Percentiles rank a stretch among this genome's conserved stretches.
Evolutionary conservation across 2,329 filamentous ascomycete genomes (phyloP).

Genomic region (Fusarium buharicum): DNA sequence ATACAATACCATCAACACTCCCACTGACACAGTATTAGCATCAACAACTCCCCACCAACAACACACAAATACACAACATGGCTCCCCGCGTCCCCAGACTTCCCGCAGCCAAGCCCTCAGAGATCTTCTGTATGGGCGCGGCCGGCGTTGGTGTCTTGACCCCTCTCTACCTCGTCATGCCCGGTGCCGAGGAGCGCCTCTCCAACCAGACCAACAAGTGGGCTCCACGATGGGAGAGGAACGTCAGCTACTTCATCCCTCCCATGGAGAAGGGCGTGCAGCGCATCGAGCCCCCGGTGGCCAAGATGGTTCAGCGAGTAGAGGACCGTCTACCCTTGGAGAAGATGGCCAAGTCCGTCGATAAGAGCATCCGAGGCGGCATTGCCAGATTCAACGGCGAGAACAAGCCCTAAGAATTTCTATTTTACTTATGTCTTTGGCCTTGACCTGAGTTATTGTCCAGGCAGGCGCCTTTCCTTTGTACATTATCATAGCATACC

Average conservation of each 20-base stretch:
- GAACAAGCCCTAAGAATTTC: slow-evolving; percentile 33
- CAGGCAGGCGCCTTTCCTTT: slow-evolving; percentile 18
- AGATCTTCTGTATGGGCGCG: slow-evolving; percentile 64
- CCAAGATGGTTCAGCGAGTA: slow-evolving; percentile 57
- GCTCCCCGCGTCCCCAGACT: slow-evolving; percentile 59
- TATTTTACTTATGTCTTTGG: neutral
- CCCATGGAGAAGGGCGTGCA: slow-evolving; percentile 60
- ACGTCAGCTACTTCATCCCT: slow-evolving; percentile 64
- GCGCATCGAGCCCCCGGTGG: slow-evolving; percentile 60
- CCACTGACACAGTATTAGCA: slow-evolving; percentile 13
- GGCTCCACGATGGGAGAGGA: slow-evolving; percentile 69
- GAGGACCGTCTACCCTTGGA: slow-evolving; percentile 61
- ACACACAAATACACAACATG: slow-evolving; percentile 53
- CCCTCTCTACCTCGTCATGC: slow-evolving; percentile 67
- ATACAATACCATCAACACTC: no score
- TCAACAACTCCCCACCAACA: neutral
- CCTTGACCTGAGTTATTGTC: neutral
- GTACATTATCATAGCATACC: slow-evolving; percentile 40
- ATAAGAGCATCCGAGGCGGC: slow-evolving; percentile 59
- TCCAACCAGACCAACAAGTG: slow-evolving; percentile 65
- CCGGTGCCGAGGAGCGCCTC: slow-evolving; percentile 65
- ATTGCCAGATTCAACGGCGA: slow-evolving; percentile 54
- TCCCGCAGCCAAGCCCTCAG: slow-evolving; percentile 59
- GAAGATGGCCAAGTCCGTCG: slow-evolving; percentile 60
- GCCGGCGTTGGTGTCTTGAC: slow-evolving; percentile 65